Evolutionary conservation across 2,329 filamentous ascomycete species (phyloP), one percentile per base, ranked within the genome.

Genomic region (Cladobotryum mycophilum): DNA sequence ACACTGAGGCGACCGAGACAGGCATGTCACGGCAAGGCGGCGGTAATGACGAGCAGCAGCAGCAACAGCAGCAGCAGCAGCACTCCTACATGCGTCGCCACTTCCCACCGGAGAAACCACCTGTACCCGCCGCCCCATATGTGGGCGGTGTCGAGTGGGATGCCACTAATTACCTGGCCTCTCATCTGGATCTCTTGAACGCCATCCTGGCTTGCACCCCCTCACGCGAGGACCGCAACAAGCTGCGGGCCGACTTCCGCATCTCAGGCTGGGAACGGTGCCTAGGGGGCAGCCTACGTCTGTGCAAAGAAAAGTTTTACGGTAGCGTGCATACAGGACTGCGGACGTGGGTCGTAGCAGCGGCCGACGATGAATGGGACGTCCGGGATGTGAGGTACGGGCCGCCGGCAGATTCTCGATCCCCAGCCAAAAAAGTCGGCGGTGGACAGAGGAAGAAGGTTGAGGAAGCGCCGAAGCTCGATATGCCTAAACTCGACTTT

Each of bases 61-160:
- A 72, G n/a, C 66, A 66, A 34, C 79, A 79, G 67, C 51, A 62
- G 69, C 65, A 66, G 30, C 67, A 72, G n/a, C 66, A 66, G 35
- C 79, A 79, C 57, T 76, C 76, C 44, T 88, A 81, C 74, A 87
- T 84, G 76, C 64, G 76, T 45, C 76, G 79, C 15, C 81, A 91
- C 68, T 97, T 96, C 65, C 92, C 93, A 0, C 81, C 84, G 43
- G 88, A 91, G 58, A 84, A 90, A 1, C 88, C 91, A 3, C 93
- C 93, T 0, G 90, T 97, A 1, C 89, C 92, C 22, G 92, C 93
- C 14, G 92, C 92, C 5, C 92, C 92, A 1, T 97, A 97, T 64
- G 91, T 97, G 40, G 93, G 93, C 45, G 92, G 93, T 48, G 93
- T 97, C 9, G 93, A 99, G 69, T 97, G 93, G 93, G 93, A 97